Conservation (phyloP, 768 basidiomycete genomes). For the Macrocybe gigantea region DNA sequence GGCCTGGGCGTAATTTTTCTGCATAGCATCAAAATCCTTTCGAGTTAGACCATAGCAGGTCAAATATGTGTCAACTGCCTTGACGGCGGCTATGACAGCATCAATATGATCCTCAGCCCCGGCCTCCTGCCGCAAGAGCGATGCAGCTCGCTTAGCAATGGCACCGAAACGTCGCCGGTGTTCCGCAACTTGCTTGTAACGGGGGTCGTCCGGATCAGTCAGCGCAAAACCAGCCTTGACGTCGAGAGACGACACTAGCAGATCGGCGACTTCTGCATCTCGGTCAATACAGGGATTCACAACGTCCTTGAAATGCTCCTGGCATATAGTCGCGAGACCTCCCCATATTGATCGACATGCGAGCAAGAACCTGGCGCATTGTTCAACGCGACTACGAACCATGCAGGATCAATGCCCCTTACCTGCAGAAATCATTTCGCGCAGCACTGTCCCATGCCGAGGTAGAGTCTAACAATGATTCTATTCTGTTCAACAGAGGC, state of each 20-base stretch:
- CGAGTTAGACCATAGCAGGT: slow-evolving; percentile 64
- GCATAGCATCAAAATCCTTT: slow-evolving; percentile 52
- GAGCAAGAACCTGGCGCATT: slow-evolving; percentile 44
- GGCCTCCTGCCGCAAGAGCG: slow-evolving; percentile 51
- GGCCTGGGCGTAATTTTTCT: slow-evolving; percentile 62
- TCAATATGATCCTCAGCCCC: slow-evolving; percentile 83
- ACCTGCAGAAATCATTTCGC: slow-evolving; percentile 85
- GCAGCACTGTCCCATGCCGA: slow-evolving; percentile 57
- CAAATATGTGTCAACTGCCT: slow-evolving; percentile 71
- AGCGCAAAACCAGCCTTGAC: slow-evolving; percentile 74
- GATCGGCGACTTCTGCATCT: slow-evolving; percentile 61
- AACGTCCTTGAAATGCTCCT: slow-evolving; percentile 52
- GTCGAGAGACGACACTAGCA: slow-evolving; percentile 60
- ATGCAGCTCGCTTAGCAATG: slow-evolving; percentile 62
- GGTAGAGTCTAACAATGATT: slow-evolving; percentile 49
- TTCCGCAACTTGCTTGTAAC: slow-evolving; percentile 57
- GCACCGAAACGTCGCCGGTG: slow-evolving; percentile 63
- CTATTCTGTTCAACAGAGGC: slow-evolving; percentile 65
- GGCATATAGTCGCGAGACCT: slow-evolving; percentile 67
- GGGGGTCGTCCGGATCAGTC: slow-evolving; percentile 64
- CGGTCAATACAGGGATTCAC: slow-evolving; percentile 52
- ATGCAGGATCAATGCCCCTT: slow-evolving; percentile 11
- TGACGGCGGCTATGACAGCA: slow-evolving; percentile 67
- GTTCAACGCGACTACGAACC: slow-evolving; percentile 1
- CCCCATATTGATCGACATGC: slow-evolving; percentile 72